phyloP scores from a whole-genome alignment of 73 alveolate genomes.

The Uronychia binucleata region DNA sequence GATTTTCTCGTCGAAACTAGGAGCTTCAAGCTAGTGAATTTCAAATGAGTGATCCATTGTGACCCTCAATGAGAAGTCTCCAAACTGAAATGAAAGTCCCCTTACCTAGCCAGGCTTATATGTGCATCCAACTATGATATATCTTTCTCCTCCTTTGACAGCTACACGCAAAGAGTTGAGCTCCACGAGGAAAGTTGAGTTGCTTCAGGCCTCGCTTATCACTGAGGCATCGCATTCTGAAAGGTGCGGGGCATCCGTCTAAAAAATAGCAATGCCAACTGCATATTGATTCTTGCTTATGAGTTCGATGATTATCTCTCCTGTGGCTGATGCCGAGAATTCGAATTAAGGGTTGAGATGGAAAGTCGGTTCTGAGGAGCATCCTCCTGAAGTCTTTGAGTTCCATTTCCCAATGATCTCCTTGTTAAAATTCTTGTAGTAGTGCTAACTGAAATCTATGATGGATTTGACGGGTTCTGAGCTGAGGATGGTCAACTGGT shows the following conservation, averaged over 20 bases:
- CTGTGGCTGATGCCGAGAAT: neutral
- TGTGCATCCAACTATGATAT: neutral
- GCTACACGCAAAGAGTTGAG: neutral
- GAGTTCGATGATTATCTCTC: neutral
- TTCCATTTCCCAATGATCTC: neutral
- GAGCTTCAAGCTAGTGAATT: neutral
- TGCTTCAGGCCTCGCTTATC: neutral
- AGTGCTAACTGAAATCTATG: neutral
- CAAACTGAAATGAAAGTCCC: neutral
- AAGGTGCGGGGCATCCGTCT: neutral
- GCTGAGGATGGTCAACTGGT: neutral
- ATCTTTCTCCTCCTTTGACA: neutral
- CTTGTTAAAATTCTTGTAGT: neutral
- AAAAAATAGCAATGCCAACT: neutral
- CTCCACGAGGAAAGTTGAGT: neutral
- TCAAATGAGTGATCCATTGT: neutral
- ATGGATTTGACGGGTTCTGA: neutral
- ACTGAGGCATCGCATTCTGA: neutral
- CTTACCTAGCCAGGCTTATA: neutral
- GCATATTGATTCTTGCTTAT: neutral
- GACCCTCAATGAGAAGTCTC: neutral
- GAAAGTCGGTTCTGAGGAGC: conserved; percentile 1
- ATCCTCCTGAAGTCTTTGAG: neutral
- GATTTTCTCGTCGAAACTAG: neutral
- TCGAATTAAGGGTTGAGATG: neutral